Base-by-base conservation (phyloP, 495 filamentous ascomycete genomes). In the Annulohypoxylon bovei region DNA sequence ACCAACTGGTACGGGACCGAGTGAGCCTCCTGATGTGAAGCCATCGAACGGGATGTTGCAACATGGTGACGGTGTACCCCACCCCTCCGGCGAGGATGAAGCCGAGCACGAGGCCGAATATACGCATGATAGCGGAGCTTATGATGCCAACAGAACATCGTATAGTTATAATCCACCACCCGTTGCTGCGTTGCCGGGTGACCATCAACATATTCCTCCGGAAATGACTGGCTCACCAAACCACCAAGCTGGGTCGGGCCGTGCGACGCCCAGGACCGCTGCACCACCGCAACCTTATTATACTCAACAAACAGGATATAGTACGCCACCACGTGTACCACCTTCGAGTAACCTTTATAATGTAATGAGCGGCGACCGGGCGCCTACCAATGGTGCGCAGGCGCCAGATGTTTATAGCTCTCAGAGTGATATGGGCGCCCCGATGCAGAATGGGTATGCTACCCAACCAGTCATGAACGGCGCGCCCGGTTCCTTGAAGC, bases 221-320 rank as follows among this genome's bases (percentile, higher is more conserved):
- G 94, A 97, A 62, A 90, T 98, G 82, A 91, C 88, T 4, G 91
- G 91, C 9, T 97, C 95, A 42, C 93, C 93, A 11, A 85, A 83
- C n/a, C 92, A 96, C 72, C 93, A 93, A 70, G 90, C 90, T 46
- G 91, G 88, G 8, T 96, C 94, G 18, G 94, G 93, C 37, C 88
- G 93, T 37, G 93, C 93, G 57, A 98, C 95, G 9, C 94, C 95
- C 12, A 88, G 95, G 56, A 95, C 92, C 0, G 82, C 85, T 14
- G 81, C 86, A 5, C 84, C 89, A 20, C 84, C 90, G 22, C 89
- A 89, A 67, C 82, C 87, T 5, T 93, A 95, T 77, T 98, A 95
- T 85, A 69, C 86, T 9, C 84, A 84, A 28, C 81, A 83, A 56
- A 70, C 83, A 2, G 84, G 88, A 4, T 94, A 93, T 49, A 95